Percentiles rank a stretch among this genome's conserved stretches.
phyloP scores from a whole-genome alignment of 164 flowering plant genomes.

The Magnolia sinica region DNA sequence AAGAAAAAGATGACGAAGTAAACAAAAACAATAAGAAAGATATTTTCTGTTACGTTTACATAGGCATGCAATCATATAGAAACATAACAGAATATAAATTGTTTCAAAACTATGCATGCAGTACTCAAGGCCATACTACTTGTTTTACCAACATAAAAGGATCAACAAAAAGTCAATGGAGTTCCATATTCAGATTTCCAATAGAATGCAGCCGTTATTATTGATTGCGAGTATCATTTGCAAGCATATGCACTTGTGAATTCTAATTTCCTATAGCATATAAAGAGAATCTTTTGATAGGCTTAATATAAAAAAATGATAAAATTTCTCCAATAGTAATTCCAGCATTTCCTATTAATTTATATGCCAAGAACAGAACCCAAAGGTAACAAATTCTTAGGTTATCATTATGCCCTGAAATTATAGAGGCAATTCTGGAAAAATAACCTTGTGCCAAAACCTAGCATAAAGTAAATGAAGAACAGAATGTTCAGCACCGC shows the following conservation, averaged over 20 bases:
- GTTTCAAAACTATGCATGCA: background rate
- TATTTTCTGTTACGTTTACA: background rate
- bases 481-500: conserved; percentile 99
- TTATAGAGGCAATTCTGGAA: background rate
- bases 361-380: background rate
- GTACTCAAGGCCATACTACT: background rate
- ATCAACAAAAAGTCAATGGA: background rate
- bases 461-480: conserved; percentile 92
- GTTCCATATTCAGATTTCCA: background rate
- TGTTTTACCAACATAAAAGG: background rate
- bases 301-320: background rate
- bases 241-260: background rate
- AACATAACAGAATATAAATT: background rate
- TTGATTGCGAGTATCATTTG: background rate
- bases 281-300: background rate
- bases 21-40: background rate
- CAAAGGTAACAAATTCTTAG: background rate
- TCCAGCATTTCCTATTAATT: conserved; percentile 1
- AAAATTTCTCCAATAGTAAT: background rate
- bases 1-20: background rate
- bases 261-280: background rate
- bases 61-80: background rate
- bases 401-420: background rate
- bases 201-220: background rate
- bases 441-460: conserved; percentile 96